A percentile compares a stretch with the other conserved stretches of the same genome.
Conservation (phyloP, 1,284 basidiomycete genomes). For the Rhodotorula sp. region DNA sequence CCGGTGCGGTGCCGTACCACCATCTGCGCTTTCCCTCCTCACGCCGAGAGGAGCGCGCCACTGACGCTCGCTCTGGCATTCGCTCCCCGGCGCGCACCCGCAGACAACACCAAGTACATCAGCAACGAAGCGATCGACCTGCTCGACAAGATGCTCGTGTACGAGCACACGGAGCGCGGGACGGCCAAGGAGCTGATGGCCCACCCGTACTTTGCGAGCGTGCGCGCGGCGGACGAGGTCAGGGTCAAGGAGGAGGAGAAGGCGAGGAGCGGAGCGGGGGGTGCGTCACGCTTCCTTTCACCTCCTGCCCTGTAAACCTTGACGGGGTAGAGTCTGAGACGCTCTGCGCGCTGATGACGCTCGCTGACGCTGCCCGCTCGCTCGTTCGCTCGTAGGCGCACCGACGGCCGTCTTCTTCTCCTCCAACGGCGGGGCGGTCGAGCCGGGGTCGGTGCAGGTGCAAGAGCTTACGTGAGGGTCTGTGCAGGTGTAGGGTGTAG, state of each 20-base stretch:
- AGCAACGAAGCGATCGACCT: slow-evolving; percentile 93
- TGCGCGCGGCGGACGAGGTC: slow-evolving; percentile 27
- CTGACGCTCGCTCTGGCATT: background rate
- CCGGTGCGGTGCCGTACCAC: slow-evolving; percentile 54
- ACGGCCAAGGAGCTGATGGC: slow-evolving; percentile 88
- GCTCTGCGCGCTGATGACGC: no score
- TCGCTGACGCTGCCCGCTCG: no score
- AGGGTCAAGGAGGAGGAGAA: slow-evolving; percentile 4
- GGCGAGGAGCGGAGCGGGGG: background rate
- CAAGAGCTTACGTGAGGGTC: no score
- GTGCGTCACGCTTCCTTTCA: background rate
- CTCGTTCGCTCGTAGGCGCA: background rate
- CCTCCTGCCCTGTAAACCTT: no score
- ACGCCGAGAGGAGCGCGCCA: no score
- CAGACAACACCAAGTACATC: slow-evolving; percentile 62
- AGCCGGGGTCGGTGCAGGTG: no score
- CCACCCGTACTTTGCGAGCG: slow-evolving; percentile 75
- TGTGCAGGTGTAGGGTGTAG: no score
- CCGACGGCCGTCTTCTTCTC: slow-evolving; percentile 5
- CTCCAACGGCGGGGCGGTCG: background rate
- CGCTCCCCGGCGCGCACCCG: no score
- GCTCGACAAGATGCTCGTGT: slow-evolving; percentile 90
- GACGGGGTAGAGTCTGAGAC: no score
- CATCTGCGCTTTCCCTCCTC: background rate
- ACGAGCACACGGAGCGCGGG: slow-evolving; percentile 81